These are phyloP conservation scores for Heliosperma pusillum DNA, from an alignment of 148 eudicot genomes.

Conservation along the genomic window DNA sequence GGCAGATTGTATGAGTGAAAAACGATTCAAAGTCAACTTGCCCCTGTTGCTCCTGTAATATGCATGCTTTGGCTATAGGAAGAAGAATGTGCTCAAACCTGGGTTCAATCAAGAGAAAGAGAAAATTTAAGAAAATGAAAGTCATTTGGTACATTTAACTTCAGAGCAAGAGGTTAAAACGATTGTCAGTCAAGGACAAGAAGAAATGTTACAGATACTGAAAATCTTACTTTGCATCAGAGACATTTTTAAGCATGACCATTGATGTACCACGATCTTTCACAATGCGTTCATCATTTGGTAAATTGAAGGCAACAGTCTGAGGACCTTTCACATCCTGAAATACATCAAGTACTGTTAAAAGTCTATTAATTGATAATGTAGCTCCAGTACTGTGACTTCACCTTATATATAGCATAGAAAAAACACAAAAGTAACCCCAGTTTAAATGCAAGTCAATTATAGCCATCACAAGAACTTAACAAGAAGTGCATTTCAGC, in stretches of 20 bases:
- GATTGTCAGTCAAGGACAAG: conserved; percentile 13
- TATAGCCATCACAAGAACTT: not conserved
- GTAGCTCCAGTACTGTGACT: not conserved
- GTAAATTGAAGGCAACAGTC: conserved; percentile 96
- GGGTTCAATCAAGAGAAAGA: conserved; percentile 22
- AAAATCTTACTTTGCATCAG: conserved; percentile 86
- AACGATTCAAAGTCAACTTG: conserved; percentile 90
- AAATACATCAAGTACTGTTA: conserved; percentile 13
- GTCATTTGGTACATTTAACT: not conserved
- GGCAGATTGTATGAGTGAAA: conserved; percentile 97
- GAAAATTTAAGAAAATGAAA: conserved; percentile 11
- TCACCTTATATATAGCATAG: not conserved
- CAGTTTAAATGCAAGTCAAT: conserved; percentile 1
- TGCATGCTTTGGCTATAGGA: conserved; percentile 82
- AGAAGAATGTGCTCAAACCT: conserved; percentile 92
- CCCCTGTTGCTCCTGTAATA: conserved; percentile 64
- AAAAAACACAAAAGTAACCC: not conserved
- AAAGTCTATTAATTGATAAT: not conserved
- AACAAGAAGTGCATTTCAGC: not conserved
- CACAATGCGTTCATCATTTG: conserved; percentile 95
- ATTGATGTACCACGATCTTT: conserved; percentile 94
- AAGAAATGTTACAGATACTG: not conserved
- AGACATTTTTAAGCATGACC: conserved; percentile 97
- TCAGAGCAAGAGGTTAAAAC: not conserved
- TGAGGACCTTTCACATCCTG: conserved; percentile 99